phyloP scores from a whole-genome alignment of 768 basidiomycete species.

The Termitomyces sp. region DNA sequence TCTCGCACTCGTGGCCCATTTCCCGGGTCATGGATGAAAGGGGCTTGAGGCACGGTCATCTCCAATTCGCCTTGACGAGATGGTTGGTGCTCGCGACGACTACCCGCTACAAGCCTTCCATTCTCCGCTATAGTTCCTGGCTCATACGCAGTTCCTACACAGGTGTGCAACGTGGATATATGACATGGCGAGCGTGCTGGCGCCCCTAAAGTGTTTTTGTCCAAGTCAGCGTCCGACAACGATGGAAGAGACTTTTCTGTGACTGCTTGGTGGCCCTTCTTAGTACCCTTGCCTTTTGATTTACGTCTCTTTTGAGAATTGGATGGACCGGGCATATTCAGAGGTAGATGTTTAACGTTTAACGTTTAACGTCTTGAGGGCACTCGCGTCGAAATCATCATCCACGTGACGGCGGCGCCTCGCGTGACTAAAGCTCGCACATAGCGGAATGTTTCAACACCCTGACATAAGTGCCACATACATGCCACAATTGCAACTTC shows the following conservation, averaged over 20 bases:
- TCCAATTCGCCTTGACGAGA: neutral
- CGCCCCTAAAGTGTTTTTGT: constrained; percentile 9
- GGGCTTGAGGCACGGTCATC: constrained; percentile 28
- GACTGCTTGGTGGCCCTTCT: constrained; percentile 21
- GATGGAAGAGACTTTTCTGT: constrained; percentile 4
- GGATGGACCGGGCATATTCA: constrained; percentile 58
- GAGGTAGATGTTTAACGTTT: neutral
- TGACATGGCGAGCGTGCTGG: neutral
- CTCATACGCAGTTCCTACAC: neutral
- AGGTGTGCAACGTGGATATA: neutral
- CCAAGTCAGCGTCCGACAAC: neutral
- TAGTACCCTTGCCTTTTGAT: constrained; percentile 29
- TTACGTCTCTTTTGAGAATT: constrained; percentile 46
- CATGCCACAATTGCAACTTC: too few species aligned
- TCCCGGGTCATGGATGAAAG: constrained; percentile 74
- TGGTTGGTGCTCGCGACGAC: neutral
- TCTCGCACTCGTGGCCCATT: constrained; percentile 74
- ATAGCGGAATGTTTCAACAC: too few species aligned
- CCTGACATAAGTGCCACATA: too few species aligned
- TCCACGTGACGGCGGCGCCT: neutral
- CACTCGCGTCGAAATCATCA: constrained; percentile 6
- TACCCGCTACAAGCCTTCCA: neutral
- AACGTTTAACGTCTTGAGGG: neutral
- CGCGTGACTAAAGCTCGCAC: neutral
- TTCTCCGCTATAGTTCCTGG: neutral